phyloP scores from a whole-genome alignment of 169 alveolate species.

The Plasmodium fragile region DNA sequence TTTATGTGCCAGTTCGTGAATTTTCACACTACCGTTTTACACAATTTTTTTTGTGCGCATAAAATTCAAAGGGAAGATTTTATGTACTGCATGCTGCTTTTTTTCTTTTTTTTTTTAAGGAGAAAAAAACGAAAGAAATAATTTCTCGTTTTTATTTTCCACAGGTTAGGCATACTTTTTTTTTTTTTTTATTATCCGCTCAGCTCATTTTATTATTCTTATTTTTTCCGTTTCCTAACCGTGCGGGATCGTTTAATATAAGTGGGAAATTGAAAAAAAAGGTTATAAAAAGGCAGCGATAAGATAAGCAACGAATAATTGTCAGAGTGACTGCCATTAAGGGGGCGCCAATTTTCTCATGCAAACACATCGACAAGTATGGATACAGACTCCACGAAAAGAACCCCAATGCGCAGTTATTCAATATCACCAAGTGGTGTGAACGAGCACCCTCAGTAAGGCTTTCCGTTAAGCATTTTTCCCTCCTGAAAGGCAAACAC shows the following conservation, averaged over 20 bases:
- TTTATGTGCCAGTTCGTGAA: background rate
- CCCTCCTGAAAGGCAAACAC: background rate
- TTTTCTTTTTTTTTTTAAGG: conserved; percentile 28
- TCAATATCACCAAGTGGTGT: background rate
- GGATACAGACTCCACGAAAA: background rate
- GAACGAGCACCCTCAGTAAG: background rate
- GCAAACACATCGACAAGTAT: background rate
- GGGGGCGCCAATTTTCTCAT: background rate
- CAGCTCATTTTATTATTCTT: background rate
- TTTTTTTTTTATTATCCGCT: background rate
- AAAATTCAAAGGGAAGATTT: background rate
- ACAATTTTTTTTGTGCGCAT: conserved; percentile 14
- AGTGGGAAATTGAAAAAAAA: background rate
- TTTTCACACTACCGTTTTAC: conserved; percentile 1
- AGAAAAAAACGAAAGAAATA: background rate
- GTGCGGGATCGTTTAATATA: background rate
- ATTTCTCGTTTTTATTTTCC: background rate
- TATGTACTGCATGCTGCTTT: background rate
- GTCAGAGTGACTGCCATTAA: background rate
- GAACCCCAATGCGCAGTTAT: background rate
- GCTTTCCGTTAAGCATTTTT: background rate
- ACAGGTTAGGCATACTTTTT: background rate
- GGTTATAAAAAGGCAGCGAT: background rate
- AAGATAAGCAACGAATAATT: background rate
- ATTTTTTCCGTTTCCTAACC: background rate